Conservation (phyloP, 306 rosid genomes). For the Gynostemma pentaphyllum region DNA sequence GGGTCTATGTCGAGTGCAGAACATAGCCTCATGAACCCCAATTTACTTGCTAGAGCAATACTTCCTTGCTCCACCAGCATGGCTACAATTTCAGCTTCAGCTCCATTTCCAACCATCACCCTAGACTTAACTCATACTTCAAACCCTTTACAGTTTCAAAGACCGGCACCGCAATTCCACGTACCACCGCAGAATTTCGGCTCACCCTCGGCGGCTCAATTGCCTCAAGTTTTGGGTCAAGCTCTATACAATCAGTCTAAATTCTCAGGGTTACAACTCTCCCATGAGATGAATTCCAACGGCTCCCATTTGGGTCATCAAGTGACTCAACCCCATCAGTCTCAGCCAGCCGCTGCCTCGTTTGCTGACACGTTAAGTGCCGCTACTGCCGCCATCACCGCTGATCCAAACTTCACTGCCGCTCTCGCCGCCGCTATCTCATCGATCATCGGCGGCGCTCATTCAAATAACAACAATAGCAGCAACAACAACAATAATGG, state of each 20-base stretch:
- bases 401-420: slow-evolving; percentile 81
- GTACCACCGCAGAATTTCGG: slow-evolving; percentile 43
- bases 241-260: slow-evolving; percentile 69
- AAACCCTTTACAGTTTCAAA: slow-evolving; percentile 45
- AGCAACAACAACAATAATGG: neutral
- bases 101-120: slow-evolving; percentile 81
- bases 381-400: slow-evolving; percentile 79
- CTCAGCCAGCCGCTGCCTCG: slow-evolving; percentile 27
- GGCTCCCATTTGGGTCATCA: slow-evolving; percentile 34
- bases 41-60: slow-evolving; percentile 68
- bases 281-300: slow-evolving; percentile 42
- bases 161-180: slow-evolving; percentile 42
- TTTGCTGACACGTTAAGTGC: slow-evolving; percentile 64
- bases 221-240: slow-evolving; percentile 43
- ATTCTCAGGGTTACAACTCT: slow-evolving; percentile 82
- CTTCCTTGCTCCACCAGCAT: slow-evolving; percentile 62
- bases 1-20: slow-evolving; percentile 91
- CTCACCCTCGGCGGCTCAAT: slow-evolving; percentile 16
- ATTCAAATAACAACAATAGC: slow-evolving; percentile 18
- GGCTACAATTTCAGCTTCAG: slow-evolving; percentile 89
- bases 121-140: slow-evolving; percentile 76
- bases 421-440: slow-evolving; percentile 92
- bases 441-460: slow-evolving; percentile 68
- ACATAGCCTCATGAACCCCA: slow-evolving; percentile 64
- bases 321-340: slow-evolving; percentile 18